phyloP scores from a whole-genome alignment of 129 eudicot genomes.

The Artemisia tridentata region DNA sequence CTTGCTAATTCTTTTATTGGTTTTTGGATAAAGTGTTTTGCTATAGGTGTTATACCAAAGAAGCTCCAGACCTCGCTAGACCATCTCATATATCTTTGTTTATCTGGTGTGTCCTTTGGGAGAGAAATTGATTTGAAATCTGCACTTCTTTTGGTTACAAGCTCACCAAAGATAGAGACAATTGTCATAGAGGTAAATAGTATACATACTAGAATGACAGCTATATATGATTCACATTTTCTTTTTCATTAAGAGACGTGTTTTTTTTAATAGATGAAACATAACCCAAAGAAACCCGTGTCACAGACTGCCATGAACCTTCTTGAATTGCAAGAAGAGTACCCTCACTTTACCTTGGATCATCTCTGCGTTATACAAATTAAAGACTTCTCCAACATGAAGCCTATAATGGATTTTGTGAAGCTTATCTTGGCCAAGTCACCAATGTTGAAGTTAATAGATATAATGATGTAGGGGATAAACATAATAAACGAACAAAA shows the following conservation, averaged over 20 bases:
- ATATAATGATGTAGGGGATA: too few species aligned
- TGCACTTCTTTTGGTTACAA: slow-evolving; percentile 18
- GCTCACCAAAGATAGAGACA: slow-evolving; percentile 14
- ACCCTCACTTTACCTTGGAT: too few species aligned
- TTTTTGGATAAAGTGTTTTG: slow-evolving; percentile 27
- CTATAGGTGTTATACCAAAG: slow-evolving; percentile 22
- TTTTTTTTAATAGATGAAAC: too few species aligned
- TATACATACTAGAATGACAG: neutral
- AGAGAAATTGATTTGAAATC: slow-evolving; percentile 16
- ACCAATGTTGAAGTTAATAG: too few species aligned
- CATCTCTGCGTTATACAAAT: too few species aligned
- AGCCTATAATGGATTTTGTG: too few species aligned
- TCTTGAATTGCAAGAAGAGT: too few species aligned
- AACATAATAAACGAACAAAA: too few species aligned
- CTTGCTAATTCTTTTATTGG: neutral
- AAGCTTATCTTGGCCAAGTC: too few species aligned
- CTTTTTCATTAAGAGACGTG: neutral
- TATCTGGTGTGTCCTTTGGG: slow-evolving; percentile 18
- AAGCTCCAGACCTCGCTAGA: slow-evolving; percentile 9
- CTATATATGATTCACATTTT: neutral
- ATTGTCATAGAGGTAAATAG: slow-evolving; percentile 7
- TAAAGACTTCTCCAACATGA: too few species aligned
- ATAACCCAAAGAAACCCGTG: too few species aligned
- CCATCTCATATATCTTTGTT: slow-evolving; percentile 14
- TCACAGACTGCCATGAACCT: too few species aligned